A percentile compares a stretch with the other conserved stretches of the same genome.
Evolutionary conservation across 495 filamentous ascomycete species (phyloP).

Genomic region (Paragyromitra xinjiangensis): DNA sequence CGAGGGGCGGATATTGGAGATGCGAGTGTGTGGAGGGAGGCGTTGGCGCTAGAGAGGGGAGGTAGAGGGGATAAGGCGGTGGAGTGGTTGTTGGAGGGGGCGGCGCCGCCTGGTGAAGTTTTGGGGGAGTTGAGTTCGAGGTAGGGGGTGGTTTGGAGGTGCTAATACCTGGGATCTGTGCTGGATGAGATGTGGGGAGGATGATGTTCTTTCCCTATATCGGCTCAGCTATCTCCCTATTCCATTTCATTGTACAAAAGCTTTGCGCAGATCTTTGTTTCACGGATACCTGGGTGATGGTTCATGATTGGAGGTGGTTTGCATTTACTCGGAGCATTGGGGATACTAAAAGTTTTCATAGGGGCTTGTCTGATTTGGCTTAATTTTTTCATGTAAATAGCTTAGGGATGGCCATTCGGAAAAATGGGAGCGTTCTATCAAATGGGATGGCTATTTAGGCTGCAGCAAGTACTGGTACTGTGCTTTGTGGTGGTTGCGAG

Average conservation of each 20-base stretch:
- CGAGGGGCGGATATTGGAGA: constrained; percentile 25
- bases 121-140: constrained; percentile 40
- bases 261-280: not conserved
- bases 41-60: constrained; percentile 14
- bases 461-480: not conserved
- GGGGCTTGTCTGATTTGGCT: not conserved
- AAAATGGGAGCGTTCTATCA: not conserved
- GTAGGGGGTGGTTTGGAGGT: not conserved
- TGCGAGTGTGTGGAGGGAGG: constrained; percentile 44
- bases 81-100: constrained; percentile 42
- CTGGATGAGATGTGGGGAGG: not conserved
- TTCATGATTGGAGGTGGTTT: not conserved
- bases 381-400: constrained; percentile 2
- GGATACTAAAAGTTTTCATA: constrained; percentile 11
- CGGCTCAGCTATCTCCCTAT: not conserved
- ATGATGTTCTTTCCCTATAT: not conserved
- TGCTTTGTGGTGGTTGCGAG: not conserved
- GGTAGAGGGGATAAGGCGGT: not conserved
- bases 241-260: not conserved
- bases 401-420: not conserved
- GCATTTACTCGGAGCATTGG: constrained; percentile 17
- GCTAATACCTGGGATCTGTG: not conserved
- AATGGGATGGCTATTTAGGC: not conserved
- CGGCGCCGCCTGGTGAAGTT: constrained; percentile 34
- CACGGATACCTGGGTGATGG: not conserved